These are phyloP conservation scores for Candida silvatica DNA, from an alignment of 805 yeast species.

Conservation along the genomic window DNA sequence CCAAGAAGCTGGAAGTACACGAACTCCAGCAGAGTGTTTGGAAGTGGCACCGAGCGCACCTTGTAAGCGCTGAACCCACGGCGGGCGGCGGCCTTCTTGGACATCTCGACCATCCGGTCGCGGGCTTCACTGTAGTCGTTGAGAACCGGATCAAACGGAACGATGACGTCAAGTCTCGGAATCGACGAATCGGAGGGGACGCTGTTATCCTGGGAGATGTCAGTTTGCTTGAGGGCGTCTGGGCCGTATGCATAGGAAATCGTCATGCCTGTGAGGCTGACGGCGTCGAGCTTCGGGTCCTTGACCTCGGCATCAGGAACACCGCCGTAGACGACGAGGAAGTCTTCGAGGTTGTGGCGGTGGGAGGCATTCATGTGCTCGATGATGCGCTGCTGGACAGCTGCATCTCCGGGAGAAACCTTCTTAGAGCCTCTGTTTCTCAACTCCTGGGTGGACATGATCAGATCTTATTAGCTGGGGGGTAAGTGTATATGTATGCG, in stretches of 20 bases:
- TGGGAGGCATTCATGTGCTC: constrained; percentile 79
- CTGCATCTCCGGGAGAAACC: neutral
- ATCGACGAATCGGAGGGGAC: constrained; percentile 19
- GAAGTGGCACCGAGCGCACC: constrained; percentile 8
- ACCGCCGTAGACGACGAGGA: constrained; percentile 49
- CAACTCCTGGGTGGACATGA: too few species aligned
- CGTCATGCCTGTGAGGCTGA: constrained; percentile 35
- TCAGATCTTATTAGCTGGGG: neutral
- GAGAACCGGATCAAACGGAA: constrained; percentile 47
- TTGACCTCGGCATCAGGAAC: constrained; percentile 10
- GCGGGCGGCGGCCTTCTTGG: constrained; percentile 58
- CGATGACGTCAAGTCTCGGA: constrained; percentile 21
- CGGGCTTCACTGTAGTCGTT: constrained; percentile 36
- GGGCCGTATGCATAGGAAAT: constrained; percentile 21
- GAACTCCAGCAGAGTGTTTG: constrained; percentile 34
- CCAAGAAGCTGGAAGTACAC: constrained; percentile 10
- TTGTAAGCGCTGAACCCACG: constrained; percentile 47
- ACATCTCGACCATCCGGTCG: constrained; percentile 59
- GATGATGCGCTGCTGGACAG: constrained; percentile 29
- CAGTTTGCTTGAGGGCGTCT: neutral
- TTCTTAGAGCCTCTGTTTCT: too few species aligned
- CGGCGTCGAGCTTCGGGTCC: constrained; percentile 35
- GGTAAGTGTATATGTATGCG: neutral
- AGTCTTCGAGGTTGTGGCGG: constrained; percentile 62
- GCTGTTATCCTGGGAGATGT: neutral